Evolutionary conservation across 164 flowering plant species (phyloP), one percentile per base, ranked within the genome.

Genomic region (Aristolochia contorta): DNA sequence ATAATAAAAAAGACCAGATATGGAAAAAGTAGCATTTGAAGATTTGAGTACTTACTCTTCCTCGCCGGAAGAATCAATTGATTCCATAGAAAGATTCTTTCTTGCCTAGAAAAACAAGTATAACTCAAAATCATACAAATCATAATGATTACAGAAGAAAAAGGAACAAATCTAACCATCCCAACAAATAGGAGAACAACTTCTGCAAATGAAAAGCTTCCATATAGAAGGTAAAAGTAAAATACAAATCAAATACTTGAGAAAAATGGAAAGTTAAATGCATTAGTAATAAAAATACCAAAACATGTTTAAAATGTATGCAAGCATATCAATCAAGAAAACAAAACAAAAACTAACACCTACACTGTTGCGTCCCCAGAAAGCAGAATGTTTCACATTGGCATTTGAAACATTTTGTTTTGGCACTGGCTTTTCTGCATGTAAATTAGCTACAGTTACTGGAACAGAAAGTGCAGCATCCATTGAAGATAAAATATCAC

Each of bases 31-130:
- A 8, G 12, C 43, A 37, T 10, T 37, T 7, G 12, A 37, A 37
- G 43, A 37, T 6, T 9, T 48, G 49, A 56, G 47, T 59, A 72
- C 98, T 76, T 81, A 93, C 99, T 93, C 99, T 77, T 94, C 99
- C 75, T 94, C 99, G 22, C 93, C 95, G 53, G 96, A 86, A 62
- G 95, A 94, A 79, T 86, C 97, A 69, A 88, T 63, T 8, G 97
- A 88, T 67, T 86, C 99, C 77, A 77, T 66, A 49, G 96, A 85
- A 3, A 83, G 82, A 54, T 89, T 80, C 78, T 82, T 94, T 47
- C 93, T 78, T 0, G 75, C 80, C 99, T 94, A 81, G 58, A 77
- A 56, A 63, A 52, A 7, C 22, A 30, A 32, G 24, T 21, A 54
- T 46, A 25, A 45, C 49, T 5, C 24, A 58, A 14, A 22, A 51